A percentile compares a stretch with the other conserved stretches of the same genome.
Conservation (phyloP, 2,329 filamentous ascomycete species). For the Cryphonectria naterciae region DNA sequence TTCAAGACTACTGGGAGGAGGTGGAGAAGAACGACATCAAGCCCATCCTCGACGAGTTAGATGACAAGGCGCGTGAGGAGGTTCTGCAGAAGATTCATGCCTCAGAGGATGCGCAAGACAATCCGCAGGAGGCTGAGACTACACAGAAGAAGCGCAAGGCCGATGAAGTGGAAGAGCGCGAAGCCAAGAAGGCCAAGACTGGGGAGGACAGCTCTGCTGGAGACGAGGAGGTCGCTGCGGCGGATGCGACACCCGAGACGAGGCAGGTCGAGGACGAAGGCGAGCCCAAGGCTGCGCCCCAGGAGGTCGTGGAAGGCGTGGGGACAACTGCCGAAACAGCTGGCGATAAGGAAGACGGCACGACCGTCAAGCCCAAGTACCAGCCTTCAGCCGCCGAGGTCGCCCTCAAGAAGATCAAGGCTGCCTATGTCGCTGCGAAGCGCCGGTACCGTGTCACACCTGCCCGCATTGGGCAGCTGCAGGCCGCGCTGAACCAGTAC, state of each 20-base stretch:
- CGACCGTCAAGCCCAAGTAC: slow-evolving; percentile 30
- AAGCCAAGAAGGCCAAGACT: slow-evolving; percentile 22
- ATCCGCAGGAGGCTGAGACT: slow-evolving; percentile 4
- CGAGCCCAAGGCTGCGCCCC: not conserved
- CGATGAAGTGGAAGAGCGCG: slow-evolving; percentile 18
- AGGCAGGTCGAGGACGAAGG: slow-evolving; percentile 22
- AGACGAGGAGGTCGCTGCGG: not conserved
- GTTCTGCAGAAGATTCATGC: slow-evolving; percentile 66
- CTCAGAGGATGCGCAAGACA: slow-evolving; percentile 32
- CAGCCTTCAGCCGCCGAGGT: slow-evolving; percentile 60
- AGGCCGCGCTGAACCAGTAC: slow-evolving; percentile 75
- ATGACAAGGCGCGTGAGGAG: slow-evolving; percentile 64
- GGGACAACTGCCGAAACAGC: slow-evolving; percentile 12
- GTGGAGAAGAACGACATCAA: slow-evolving; percentile 82
- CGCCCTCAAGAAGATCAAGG: slow-evolving; percentile 75
- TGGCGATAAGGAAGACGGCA: slow-evolving; percentile 15
- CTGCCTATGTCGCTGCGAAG: slow-evolving; percentile 81
- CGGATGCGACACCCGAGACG: not conserved
- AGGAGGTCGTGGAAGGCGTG: slow-evolving; percentile 19
- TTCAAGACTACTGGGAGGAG: slow-evolving; percentile 79
- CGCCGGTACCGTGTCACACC: slow-evolving; percentile 80
- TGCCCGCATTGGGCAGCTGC: slow-evolving; percentile 73
- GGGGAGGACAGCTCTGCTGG: slow-evolving; percentile 9
- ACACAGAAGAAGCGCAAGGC: slow-evolving; percentile 27
- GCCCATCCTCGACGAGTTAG: slow-evolving; percentile 65